Evolutionary conservation across 306 rosid species (phyloP).

Genomic region (Pueraria montana): DNA sequence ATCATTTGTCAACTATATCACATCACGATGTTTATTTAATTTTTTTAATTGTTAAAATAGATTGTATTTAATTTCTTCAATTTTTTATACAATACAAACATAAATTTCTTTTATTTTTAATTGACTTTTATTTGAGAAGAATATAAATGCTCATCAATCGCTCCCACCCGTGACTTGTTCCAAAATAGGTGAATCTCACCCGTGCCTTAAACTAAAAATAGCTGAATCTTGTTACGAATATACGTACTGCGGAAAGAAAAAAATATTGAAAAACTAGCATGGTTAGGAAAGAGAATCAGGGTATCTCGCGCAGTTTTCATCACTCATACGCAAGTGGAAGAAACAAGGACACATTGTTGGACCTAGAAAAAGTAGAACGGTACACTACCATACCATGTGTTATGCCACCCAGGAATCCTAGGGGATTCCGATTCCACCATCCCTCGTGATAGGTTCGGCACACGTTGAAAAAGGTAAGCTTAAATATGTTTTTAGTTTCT

Average conservation of each 20-base stretch:
- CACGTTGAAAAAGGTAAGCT: too few relatives aligned
- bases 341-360: conserved; percentile 32
- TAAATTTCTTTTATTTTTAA: too few relatives aligned
- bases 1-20: too few relatives aligned
- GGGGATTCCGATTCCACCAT: conserved; percentile 40
- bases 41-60: too few relatives aligned
- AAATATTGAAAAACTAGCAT: background rate
- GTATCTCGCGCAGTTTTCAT: too few relatives aligned
- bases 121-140: too few relatives aligned
- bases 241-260: background rate
- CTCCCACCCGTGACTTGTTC: conserved; percentile 33
- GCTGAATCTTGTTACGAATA: conserved; percentile 35
- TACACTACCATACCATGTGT: background rate
- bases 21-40: too few relatives aligned
- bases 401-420: conserved; percentile 34
- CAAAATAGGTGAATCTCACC: too few relatives aligned
- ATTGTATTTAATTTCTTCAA: too few relatives aligned
- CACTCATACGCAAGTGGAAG: conserved; percentile 25
- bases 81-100: too few relatives aligned
- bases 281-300: background rate
- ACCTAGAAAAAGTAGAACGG: background rate
- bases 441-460: conserved; percentile 6
- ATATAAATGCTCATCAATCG: background rate
- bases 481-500: too few relatives aligned
- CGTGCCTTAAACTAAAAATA: too few relatives aligned